Percentiles rank a stretch among this genome's conserved stretches.
phyloP scores from a whole-genome alignment of 768 basidiomycete genomes.

The Ramaria rubella region DNA sequence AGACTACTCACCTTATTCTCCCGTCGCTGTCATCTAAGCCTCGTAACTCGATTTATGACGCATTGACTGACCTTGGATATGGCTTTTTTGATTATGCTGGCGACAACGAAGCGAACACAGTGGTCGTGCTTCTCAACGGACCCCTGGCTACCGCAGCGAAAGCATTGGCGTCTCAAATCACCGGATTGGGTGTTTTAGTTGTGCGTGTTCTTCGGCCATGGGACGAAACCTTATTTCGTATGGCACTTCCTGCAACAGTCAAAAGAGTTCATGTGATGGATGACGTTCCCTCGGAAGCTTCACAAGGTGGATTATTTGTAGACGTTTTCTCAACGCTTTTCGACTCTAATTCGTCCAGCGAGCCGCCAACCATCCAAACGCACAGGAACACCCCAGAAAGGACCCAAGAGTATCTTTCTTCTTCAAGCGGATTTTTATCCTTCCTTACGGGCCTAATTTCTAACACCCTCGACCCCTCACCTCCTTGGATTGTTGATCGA shows the following conservation, averaged over 20 bases:
- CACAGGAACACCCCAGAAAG: conserved; percentile 55
- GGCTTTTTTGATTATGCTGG: conserved; percentile 74
- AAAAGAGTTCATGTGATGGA: conserved; percentile 66
- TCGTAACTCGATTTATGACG: conserved; percentile 36
- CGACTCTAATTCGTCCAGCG: conserved; percentile 26
- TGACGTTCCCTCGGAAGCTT: conserved; percentile 58
- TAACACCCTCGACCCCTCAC: conserved; percentile 18
- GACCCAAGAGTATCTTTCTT: conserved; percentile 44
- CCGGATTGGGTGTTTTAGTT: conserved; percentile 57
- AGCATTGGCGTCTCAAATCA: conserved; percentile 35
- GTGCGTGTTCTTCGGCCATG: conserved; percentile 84
- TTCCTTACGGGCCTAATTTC: conserved; percentile 29
- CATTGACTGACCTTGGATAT: conserved; percentile 55
- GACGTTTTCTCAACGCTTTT: conserved; percentile 56
- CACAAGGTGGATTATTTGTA: conserved; percentile 61
- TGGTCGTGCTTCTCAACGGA: conserved; percentile 69
- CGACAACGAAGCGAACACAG: conserved; percentile 51
- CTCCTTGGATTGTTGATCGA: conserved; percentile 18
- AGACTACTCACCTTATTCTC: conserved; percentile 52
- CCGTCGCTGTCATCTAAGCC: conserved; percentile 29
- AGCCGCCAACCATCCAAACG: conserved; percentile 37
- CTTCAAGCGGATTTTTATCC: conserved; percentile 36
- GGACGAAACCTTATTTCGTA: conserved; percentile 58
- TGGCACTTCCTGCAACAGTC: conserved; percentile 51
- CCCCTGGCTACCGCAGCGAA: conserved; percentile 63